Percentiles rank a stretch among this genome's conserved stretches.
Conservation (phyloP, 768 basidiomycete species). For the Pisolithus orientalis region DNA sequence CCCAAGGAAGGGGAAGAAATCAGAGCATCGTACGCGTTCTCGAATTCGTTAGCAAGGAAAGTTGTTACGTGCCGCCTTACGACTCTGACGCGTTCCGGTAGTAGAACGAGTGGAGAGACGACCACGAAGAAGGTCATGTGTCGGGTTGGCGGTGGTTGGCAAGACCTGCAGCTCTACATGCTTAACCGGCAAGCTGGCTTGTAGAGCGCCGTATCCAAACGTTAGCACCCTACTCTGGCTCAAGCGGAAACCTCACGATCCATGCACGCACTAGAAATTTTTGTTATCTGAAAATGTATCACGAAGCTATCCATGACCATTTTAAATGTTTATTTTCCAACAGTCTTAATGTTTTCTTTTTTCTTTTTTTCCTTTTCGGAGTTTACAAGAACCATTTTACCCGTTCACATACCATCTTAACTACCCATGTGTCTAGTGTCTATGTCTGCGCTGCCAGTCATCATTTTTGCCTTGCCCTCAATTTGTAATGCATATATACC, state of each 20-base stretch:
- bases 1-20: conserved; percentile 75
- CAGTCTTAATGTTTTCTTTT: conserved; percentile 2
- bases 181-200: conserved; percentile 70
- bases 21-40: conserved; percentile 78
- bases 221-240: conserved; percentile 2
- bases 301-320: conserved; percentile 13
- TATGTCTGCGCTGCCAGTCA: background rate
- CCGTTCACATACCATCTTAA: background rate
- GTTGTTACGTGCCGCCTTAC: conserved; percentile 76
- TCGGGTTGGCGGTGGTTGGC: conserved; percentile 86
- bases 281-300: conserved; percentile 20
- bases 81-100: conserved; percentile 59
- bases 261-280: conserved; percentile 24
- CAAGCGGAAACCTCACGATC: conserved; percentile 6
- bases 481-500: too few relatives aligned
- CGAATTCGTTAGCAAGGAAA: conserved; percentile 66
- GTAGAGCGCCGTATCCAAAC: conserved; percentile 17
- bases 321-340: conserved; percentile 1
- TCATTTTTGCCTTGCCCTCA: too few relatives aligned
- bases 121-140: conserved; percentile 81
- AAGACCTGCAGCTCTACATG: conserved; percentile 71
- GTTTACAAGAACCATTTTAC: conserved; percentile 1
- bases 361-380: background rate
- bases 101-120: conserved; percentile 33
- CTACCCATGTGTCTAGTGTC: conserved; percentile 5